Percentiles rank a stretch among this genome's conserved stretches.
Evolutionary conservation across 805 yeast genomes (phyloP).

Genomic region (Saturnispora gosingensis): DNA sequence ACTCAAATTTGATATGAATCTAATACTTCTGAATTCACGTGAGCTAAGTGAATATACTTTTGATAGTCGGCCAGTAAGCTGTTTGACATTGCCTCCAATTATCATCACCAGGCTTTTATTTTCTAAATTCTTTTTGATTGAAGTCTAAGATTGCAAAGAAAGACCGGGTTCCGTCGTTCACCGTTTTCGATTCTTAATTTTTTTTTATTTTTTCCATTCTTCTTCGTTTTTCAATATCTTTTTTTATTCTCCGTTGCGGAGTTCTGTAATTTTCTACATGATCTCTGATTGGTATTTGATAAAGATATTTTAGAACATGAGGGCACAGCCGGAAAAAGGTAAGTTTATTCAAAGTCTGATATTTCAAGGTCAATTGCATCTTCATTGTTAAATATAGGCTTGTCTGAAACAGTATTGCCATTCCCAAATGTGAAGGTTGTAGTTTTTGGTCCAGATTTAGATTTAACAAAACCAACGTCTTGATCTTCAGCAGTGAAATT

Average conservation of each 20-base stretch:
- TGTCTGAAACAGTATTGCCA: not conserved
- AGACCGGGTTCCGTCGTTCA: not conserved
- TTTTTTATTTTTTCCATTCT: not conserved
- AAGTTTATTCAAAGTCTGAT: slow-evolving; percentile 7
- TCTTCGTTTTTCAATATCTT: not conserved
- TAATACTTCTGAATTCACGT: not conserved
- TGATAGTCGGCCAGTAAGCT: not conserved
- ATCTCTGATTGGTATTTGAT: not conserved
- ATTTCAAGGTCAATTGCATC: slow-evolving; percentile 55
- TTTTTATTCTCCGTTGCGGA: not conserved
- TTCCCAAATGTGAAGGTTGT: slow-evolving; percentile 18
- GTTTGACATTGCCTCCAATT: not conserved
- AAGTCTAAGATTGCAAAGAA: not conserved
- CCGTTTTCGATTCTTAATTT: not conserved
- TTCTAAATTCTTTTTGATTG: not conserved
- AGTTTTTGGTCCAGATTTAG: slow-evolving; percentile 29
- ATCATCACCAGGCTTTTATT: not conserved
- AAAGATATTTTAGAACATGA: not conserved
- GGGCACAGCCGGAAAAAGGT: not conserved
- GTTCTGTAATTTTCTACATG: not conserved
- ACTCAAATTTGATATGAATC: slow-evolving; percentile 11
- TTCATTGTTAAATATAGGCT: slow-evolving; percentile 32
- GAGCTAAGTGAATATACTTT: not conserved
- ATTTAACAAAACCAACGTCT: slow-evolving; percentile 40
- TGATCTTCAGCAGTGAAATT: slow-evolving; percentile 22